phyloP scores from a whole-genome alignment of 2,329 filamentous ascomycete genomes.

The Talaromyces sp. region DNA sequence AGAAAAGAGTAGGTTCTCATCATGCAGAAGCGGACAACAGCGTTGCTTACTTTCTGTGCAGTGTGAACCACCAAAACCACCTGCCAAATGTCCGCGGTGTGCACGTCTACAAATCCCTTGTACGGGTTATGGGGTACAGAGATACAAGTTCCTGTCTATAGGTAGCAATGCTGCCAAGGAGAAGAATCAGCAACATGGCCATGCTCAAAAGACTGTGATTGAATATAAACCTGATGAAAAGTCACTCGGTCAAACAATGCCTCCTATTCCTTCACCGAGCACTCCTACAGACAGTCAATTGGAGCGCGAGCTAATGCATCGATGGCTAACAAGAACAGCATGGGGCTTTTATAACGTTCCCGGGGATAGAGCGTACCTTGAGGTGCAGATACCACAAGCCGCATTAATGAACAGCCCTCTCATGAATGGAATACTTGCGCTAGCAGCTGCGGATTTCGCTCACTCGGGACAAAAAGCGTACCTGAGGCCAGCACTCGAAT shows the following conservation, averaged over 20 bases:
- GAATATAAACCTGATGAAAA: not conserved
- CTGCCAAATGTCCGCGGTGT: not conserved
- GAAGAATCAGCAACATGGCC: not conserved
- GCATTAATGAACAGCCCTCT: not conserved
- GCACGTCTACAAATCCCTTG: not conserved
- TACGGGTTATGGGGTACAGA: not conserved
- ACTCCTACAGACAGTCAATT: not conserved
- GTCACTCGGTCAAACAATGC: not conserved
- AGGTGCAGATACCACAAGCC: not conserved
- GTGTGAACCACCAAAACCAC: not conserved
- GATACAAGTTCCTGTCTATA: not conserved
- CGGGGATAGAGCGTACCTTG: not conserved
- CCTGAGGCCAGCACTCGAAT: not conserved
- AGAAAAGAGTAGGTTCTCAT: not conserved
- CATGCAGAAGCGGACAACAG: not conserved
- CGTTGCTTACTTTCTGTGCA: not conserved
- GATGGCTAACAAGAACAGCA: slow-evolving; percentile 1
- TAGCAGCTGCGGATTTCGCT: not conserved
- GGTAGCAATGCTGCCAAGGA: not conserved
- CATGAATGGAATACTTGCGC: not conserved
- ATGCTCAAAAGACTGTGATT: not conserved
- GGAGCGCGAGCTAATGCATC: not conserved
- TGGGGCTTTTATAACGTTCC: not conserved
- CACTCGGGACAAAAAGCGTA: slow-evolving; percentile 2
- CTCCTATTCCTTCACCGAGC: not conserved